These are phyloP conservation scores for Hymenoscyphus fraxineus DNA, from an alignment of 2,329 filamentous ascomycete genomes.

Conservation along the genomic window DNA sequence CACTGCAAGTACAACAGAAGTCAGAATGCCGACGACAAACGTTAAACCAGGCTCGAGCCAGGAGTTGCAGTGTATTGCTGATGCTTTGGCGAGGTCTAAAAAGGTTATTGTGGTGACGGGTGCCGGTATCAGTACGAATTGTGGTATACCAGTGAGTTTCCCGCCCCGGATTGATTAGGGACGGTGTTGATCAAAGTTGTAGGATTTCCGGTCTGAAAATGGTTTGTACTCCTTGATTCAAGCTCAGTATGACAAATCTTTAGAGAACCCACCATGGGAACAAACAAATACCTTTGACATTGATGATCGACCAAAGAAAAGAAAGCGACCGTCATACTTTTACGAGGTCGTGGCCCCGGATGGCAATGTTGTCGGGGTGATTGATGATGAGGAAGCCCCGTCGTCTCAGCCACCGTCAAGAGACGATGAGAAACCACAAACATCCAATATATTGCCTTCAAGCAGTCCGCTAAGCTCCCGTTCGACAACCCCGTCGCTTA, in stretches of 20 bases:
- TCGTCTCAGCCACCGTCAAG: slow-evolving; percentile 3
- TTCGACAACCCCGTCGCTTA: slow-evolving; percentile 6
- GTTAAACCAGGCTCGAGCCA: slow-evolving; percentile 26
- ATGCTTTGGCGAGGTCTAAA: slow-evolving; percentile 58
- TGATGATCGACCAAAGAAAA: slow-evolving; percentile 34
- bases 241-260: slow-evolving; percentile 55
- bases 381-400: slow-evolving; percentile 21
- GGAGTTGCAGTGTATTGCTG: slow-evolving; percentile 60
- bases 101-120: slow-evolving; percentile 71
- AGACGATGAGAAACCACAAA: slow-evolving; percentile 10
- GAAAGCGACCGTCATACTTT: slow-evolving; percentile 29
- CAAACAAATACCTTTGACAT: slow-evolving; percentile 32
- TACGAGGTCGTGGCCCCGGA: slow-evolving; percentile 33
- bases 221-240: slow-evolving; percentile 71
- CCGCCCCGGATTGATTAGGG: neutral
- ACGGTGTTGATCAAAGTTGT: neutral
- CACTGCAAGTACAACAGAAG: neutral
- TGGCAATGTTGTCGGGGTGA: slow-evolving; percentile 28
- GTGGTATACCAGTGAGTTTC: slow-evolving; percentile 63
- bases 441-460: slow-evolving; percentile 12
- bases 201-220: slow-evolving; percentile 71
- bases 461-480: slow-evolving; percentile 11
- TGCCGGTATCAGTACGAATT: slow-evolving; percentile 72
- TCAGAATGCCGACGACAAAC: slow-evolving; percentile 34
- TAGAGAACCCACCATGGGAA: slow-evolving; percentile 40